Base-by-base conservation (phyloP, 140 eudicot species). In the Stevia rebaudiana region DNA sequence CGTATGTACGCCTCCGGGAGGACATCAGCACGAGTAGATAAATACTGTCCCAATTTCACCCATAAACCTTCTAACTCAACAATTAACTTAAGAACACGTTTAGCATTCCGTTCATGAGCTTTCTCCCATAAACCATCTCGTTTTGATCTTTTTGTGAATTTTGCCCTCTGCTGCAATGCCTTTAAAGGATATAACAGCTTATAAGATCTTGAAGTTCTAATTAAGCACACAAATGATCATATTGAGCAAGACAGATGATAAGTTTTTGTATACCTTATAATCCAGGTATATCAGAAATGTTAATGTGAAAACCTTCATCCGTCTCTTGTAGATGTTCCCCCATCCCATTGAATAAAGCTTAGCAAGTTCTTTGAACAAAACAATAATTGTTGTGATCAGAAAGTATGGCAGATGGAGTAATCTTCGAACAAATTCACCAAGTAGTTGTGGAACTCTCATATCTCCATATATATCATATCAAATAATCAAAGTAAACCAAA, bases 21-120 rank as follows among this genome's bases (percentile, higher is more conserved):
- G 73, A 92, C 96, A 85, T 92, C 98, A 49, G 98, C 98, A 79
- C 98, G 98, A 31, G 98, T 92, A 8, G 96, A 88, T 61, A 92
- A 75, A 76, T 92, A 92, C 53, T 92, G 98, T 48, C 98, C 98
- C 77, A 92, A 72, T 78, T 92, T 92, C 46, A 92, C 98, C 98
- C 98, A 92, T 50, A 92, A 76, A 30, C 98, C 98, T 78, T 92
- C 98, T 66, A 92, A 69, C 76, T 88, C 92, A 54, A 92, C 80
- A 50, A 92, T 78, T 22, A 79, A 49, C 61, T 66, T 83, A 35
- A 88, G 87, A 17, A 92, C 95, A 70, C 98, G 96, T 71, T 70
- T 88, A 39, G 98, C 98, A 79, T 92, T 92, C 25, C 98, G 95
- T 74, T 83, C 95, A 67, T 92, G 98, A 77, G 88, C 95, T 74